Base-by-base conservation (phyloP, 306 rosid species). In the Psophocarpus tetragonolobus region DNA sequence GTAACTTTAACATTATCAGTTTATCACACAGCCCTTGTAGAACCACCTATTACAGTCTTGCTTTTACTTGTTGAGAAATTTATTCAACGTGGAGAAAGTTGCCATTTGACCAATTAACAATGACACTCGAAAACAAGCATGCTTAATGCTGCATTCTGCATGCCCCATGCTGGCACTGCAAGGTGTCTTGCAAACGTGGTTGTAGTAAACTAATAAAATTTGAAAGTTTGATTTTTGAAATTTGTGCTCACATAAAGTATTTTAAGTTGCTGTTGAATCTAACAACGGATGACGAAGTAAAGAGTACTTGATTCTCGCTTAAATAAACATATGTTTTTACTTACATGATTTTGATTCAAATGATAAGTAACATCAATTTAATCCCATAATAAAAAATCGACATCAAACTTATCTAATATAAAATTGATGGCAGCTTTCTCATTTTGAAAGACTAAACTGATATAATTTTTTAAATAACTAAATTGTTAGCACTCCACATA, bases 71-170 rank as follows among this genome's bases (percentile, higher is more conserved):
- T 47, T 30, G 23, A 8, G 4, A 62, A 56, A 6, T 24, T 26
- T 56, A 24, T 24, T 3, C 36, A 60, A 60, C 15, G 67, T 14
- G 8, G 1, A 17, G 41, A 5, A 58, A 58, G 39, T 5, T 58
- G 10, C 0, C 44, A 61, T 61, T 62, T 63, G 69, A 63, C 45
- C 69, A n/a, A 32, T 8, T 17, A 9, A 33, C 45, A 63, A 8
- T 33, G 45, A 63, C 26, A 62, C 27, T 32, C 1, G 27, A 15
- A 8, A 33, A 45, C 26, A 68, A 48, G 61, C 41, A 45, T 68
- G 74, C 60, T 42, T 26, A 30, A 44, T 68, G 73, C 30, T 3
- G 54, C 73, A 44, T 68, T 56, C 30, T 3, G 54, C 73, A 68
- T 44, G 73, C 56, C 5, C 14, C 67, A 60, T 15, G 41, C 42